Evolutionary conservation across 257 asterid genomes (phyloP).

Genomic region (Solanum pinnatisectum): DNA sequence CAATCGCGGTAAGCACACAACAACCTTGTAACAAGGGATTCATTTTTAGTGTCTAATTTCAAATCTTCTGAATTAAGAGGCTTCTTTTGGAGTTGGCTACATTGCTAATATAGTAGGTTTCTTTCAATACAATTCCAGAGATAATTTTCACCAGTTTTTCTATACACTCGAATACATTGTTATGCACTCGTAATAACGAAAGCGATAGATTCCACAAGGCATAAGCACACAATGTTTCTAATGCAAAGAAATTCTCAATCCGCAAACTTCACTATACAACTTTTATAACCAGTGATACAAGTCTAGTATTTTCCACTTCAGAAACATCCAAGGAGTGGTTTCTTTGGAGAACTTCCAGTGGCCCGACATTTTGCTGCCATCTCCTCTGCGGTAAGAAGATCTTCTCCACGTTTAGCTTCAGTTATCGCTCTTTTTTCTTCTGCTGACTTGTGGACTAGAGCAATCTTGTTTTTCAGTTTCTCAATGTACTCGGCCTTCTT

Average conservation of each 20-base stretch:
- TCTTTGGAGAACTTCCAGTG: conserved; percentile 80
- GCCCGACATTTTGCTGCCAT: conserved; percentile 70
- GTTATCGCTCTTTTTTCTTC: conserved; percentile 68
- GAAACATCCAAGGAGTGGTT: conserved; percentile 52
- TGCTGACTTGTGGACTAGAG: conserved; percentile 62
- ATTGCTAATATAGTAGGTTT: background rate
- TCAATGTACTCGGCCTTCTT: conserved; percentile 66
- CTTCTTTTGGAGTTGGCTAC: background rate
- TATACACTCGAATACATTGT: conserved; percentile 15
- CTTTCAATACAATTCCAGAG: background rate
- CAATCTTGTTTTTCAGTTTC: conserved; percentile 71
- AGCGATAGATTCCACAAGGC: conserved; percentile 20
- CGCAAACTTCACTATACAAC: conserved; percentile 19
- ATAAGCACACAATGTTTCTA: conserved; percentile 21
- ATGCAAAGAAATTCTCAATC: conserved; percentile 17
- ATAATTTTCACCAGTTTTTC: background rate
- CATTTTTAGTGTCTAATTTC: background rate
- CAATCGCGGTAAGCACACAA: background rate
- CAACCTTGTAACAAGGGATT: background rate
- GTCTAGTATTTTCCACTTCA: conserved; percentile 20
- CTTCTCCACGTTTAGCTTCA: conserved; percentile 81
- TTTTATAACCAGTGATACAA: background rate
- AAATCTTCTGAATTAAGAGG: background rate
- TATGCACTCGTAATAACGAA: conserved; percentile 30
- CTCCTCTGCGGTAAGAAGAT: conserved; percentile 85